Evolutionary conservation across 2,329 filamentous ascomycete genomes (phyloP).

Genomic region (Pseudogymnoascus sp.): DNA sequence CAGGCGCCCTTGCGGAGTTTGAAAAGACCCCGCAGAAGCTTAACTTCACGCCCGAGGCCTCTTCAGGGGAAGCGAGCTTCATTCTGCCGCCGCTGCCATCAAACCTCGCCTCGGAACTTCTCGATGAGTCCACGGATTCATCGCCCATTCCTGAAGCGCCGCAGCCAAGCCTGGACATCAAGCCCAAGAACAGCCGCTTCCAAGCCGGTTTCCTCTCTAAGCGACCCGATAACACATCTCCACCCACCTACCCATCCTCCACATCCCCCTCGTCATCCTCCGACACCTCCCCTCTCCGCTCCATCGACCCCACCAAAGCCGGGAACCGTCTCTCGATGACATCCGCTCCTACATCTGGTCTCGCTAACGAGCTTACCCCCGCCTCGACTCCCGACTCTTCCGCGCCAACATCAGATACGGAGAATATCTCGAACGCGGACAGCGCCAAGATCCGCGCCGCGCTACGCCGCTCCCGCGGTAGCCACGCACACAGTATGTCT

Average conservation of each 20-base stretch:
- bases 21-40: conserved; percentile 78
- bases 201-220: conserved; percentile 80
- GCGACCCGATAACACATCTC: conserved; percentile 50
- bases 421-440: conserved; percentile 25
- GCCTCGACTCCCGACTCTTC: background rate
- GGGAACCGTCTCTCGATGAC: conserved; percentile 37
- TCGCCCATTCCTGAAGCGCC: conserved; percentile 52
- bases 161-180: conserved; percentile 52
- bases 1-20: conserved; percentile 81
- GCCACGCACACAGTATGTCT: conserved; percentile 18
- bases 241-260: conserved; percentile 49
- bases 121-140: conserved; percentile 34
- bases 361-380: conserved; percentile 20
- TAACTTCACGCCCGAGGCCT: conserved; percentile 48
- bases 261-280: conserved; percentile 48
- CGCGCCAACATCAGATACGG: conserved; percentile 22
- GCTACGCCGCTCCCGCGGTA: conserved; percentile 25
- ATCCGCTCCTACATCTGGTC: conserved; percentile 30
- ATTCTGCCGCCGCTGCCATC: conserved; percentile 46
- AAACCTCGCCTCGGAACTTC: conserved; percentile 36
- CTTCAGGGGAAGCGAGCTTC: conserved; percentile 39
- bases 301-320: conserved; percentile 43
- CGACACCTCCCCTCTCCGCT: conserved; percentile 49
- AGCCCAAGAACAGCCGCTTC: conserved; percentile 68
- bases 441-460: conserved; percentile 26